A percentile compares a stretch with the other conserved stretches of the same genome.
phyloP scores from a whole-genome alignment of 495 filamentous ascomycete genomes.

The Paragyromitra xinjiangensis region DNA sequence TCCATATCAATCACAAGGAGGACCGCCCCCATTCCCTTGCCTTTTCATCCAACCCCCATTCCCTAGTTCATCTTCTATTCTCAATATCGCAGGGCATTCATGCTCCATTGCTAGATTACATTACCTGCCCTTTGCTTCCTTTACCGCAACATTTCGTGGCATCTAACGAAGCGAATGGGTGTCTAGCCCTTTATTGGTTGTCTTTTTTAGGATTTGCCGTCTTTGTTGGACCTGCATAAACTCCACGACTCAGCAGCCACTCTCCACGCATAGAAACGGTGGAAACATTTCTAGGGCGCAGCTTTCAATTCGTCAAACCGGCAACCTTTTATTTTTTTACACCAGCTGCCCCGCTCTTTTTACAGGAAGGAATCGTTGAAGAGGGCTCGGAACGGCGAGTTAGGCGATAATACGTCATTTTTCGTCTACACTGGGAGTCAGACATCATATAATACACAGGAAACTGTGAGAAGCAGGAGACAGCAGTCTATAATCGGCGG shows the following conservation, averaged over 20 bases:
- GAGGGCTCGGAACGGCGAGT: constrained; percentile 30
- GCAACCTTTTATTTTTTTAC: constrained; percentile 26
- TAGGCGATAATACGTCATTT: constrained; percentile 51
- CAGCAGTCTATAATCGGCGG: constrained; percentile 47
- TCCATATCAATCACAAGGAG: constrained; percentile 21
- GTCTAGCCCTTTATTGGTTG: constrained; percentile 51
- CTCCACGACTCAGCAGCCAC: constrained; percentile 39
- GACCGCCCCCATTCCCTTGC: constrained; percentile 38
- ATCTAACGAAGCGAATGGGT: constrained; percentile 53
- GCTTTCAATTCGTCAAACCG: constrained; percentile 41
- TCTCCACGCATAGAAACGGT: constrained; percentile 28
- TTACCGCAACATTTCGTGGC: constrained; percentile 46
- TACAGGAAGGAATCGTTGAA: constrained; percentile 32
- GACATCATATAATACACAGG: constrained; percentile 54
- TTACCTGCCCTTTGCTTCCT: constrained; percentile 39
- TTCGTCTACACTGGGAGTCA: constrained; percentile 35
- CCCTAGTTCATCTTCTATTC: constrained; percentile 29
- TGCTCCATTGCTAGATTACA: constrained; percentile 11
- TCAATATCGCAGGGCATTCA: constrained; percentile 37
- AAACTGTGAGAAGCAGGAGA: constrained; percentile 48
- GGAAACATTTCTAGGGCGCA: constrained; percentile 43
- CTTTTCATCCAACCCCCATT: constrained; percentile 23
- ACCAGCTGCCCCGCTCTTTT: constrained; percentile 44
- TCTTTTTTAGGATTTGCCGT: constrained; percentile 50
- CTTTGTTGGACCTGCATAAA: constrained; percentile 53